Base-by-base conservation (phyloP, 441 rosid species). In the Erodium chrysanthum region DNA sequence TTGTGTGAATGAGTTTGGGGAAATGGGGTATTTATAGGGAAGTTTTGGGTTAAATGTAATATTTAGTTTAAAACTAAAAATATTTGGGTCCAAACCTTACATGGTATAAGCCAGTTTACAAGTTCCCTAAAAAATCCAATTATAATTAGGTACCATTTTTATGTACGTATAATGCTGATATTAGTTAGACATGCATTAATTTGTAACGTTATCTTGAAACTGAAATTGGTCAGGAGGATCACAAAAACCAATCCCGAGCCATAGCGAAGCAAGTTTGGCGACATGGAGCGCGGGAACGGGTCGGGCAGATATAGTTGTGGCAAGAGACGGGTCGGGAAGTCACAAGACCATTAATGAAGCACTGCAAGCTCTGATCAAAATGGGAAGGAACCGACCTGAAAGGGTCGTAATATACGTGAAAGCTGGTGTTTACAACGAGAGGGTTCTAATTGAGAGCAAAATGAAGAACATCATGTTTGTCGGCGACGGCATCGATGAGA, bases 401-500 rank as follows among this genome's bases (percentile, higher is more conserved):
- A 78, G 84, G 75, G 79, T 78, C 17, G 70, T 88, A 21, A 71
- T 88, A 14, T 70, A 88, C 64, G 86, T 89, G 48, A 88, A 85
- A 78, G 81, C 84, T 0, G 88, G 88, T 40, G 84, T 85, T 4
- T 88, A 89, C 59, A 68, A 77, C 5, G 86, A 91, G 64, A 80
- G 77, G 9, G 84, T 89, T 0, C 86, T 83, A 29, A 82, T 91
- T 42, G 50, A 68, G 25, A 70, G 60, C 35, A 65, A 77, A 15
- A 64, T 83, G 79, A 79, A 70, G 64, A 76, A 86, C 46, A 37
- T 86, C 0, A 91, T 87, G 91, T 56, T 84, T 23, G 84, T 89
- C 9, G 89, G 86, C 2, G 88, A 91, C 44, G 91, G 88, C 72
- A 89, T 86, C 66, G 91, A 83, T 68, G 82, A 73, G 70, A 89